These are phyloP conservation scores for Cercospora sp. DNA, from an alignment of 2,329 filamentous ascomycete species.

Conservation along the genomic window DNA sequence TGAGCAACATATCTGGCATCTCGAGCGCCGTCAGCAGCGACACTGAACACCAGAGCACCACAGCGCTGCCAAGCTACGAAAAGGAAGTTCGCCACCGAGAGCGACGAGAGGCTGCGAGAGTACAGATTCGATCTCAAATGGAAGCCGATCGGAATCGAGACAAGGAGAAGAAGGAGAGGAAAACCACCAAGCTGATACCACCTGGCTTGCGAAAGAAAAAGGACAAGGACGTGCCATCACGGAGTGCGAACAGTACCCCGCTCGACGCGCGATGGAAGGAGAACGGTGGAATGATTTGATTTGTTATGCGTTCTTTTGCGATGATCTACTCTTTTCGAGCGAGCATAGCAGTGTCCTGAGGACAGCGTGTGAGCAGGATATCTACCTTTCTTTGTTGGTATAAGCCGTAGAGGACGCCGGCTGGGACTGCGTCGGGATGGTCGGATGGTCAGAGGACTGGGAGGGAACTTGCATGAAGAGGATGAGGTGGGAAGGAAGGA, in stretches of 20 bases:
- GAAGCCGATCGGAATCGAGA: conserved; percentile 38
- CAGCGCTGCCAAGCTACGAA: conserved; percentile 39
- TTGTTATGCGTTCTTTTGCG: background rate
- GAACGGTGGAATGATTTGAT: conserved; percentile 12
- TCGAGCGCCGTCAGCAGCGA: conserved; percentile 38
- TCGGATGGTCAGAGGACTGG: background rate
- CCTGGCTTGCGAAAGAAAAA: conserved; percentile 40
- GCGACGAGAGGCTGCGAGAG: conserved; percentile 31
- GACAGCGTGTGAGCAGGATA: background rate
- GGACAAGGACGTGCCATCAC: conserved; percentile 36
- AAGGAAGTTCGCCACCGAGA: conserved; percentile 38
- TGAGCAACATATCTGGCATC: conserved; percentile 33
- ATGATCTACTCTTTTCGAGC: background rate
- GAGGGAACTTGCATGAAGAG: background rate
- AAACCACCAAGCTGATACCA: conserved; percentile 43
- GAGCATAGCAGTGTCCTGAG: background rate
- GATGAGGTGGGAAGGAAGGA: background rate
- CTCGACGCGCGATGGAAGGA: conserved; percentile 15
- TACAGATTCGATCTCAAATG: conserved; percentile 38
- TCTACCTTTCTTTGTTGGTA: background rate
- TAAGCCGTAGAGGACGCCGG: background rate
- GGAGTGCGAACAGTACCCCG: conserved; percentile 21
- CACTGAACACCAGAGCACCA: conserved; percentile 35
- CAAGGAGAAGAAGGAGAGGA: conserved; percentile 41
- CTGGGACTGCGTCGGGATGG: background rate